These are phyloP conservation scores for Obelidium mucronatum DNA, from an alignment of 192 early-diverging fungal species.

Conservation along the genomic window DNA sequence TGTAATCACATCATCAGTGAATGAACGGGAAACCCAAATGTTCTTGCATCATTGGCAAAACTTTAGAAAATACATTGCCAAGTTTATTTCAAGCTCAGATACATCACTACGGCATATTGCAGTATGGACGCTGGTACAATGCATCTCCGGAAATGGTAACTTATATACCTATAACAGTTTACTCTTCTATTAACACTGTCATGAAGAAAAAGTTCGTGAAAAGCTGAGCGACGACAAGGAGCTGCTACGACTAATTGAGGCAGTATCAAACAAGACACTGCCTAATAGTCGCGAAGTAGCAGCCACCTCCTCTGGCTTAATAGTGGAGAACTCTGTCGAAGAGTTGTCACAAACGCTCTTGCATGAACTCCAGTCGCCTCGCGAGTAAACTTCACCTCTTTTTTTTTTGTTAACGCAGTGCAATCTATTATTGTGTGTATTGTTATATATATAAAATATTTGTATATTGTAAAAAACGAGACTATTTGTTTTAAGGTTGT, in stretches of 20 bases:
- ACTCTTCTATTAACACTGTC: too few species aligned
- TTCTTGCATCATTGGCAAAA: constrained; percentile 74
- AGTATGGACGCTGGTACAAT: constrained; percentile 85
- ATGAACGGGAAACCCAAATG: constrained; percentile 61
- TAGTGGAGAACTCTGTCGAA: background rate
- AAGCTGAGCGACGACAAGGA: constrained; percentile 10
- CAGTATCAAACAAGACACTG: background rate
- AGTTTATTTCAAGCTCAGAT: constrained; percentile 70
- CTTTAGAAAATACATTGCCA: constrained; percentile 73
- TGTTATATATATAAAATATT: too few species aligned
- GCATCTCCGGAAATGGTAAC: constrained; percentile 55
- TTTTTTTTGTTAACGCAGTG: too few species aligned
- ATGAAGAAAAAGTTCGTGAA: background rate
- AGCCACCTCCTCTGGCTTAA: background rate
- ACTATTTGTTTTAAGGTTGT: too few species aligned
- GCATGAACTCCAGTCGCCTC: background rate
- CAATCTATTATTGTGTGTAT: too few species aligned
- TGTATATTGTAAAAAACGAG: background rate
- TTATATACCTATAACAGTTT: too few species aligned
- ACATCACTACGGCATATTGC: constrained; percentile 81
- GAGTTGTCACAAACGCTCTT: constrained; percentile 13
- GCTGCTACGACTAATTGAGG: constrained; percentile 12
- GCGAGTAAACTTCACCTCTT: too few species aligned
- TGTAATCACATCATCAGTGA: constrained; percentile 47
- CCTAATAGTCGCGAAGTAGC: background rate